Percentiles rank a stretch among this genome's conserved stretches.
phyloP scores from a whole-genome alignment of 805 yeast species.

The Yamadazyma sp. region DNA sequence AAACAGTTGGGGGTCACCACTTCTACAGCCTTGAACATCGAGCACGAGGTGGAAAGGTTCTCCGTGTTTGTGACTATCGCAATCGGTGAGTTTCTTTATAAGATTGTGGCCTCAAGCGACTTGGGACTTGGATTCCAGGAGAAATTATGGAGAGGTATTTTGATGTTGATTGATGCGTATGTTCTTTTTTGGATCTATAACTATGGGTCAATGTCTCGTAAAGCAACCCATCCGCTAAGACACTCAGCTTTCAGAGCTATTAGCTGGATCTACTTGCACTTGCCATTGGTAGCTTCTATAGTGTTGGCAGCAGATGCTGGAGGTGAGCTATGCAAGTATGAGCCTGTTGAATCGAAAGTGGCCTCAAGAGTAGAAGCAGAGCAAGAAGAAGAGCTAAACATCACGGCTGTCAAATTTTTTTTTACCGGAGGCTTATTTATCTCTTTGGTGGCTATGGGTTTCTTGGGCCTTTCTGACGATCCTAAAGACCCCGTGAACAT shows the following conservation, averaged over 20 bases:
- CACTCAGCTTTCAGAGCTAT: slow-evolving; percentile 47
- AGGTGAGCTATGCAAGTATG: slow-evolving; percentile 41
- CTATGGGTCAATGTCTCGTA: slow-evolving; percentile 49
- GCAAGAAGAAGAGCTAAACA: slow-evolving; percentile 29
- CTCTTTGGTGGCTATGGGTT: slow-evolving; percentile 37
- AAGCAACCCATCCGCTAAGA: slow-evolving; percentile 56
- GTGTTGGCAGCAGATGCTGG: slow-evolving; percentile 61
- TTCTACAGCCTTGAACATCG: slow-evolving; percentile 63
- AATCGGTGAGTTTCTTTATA: slow-evolving; percentile 61
- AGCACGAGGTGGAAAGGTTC: slow-evolving; percentile 64
- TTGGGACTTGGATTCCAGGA: slow-evolving; percentile 46
- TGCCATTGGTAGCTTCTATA: slow-evolving; percentile 51
- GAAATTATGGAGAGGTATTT: slow-evolving; percentile 48
- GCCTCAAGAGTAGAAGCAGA: slow-evolving; percentile 6
- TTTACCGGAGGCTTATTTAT: slow-evolving; percentile 56
- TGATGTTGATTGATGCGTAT: slow-evolving; percentile 49
- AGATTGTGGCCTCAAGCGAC: slow-evolving; percentile 49
- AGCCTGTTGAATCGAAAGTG: not conserved
- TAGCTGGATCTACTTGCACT: slow-evolving; percentile 46
- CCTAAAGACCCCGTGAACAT: slow-evolving; percentile 38
- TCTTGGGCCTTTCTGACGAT: slow-evolving; percentile 46
- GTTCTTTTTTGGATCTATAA: slow-evolving; percentile 53
- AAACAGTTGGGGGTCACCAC: slow-evolving; percentile 40
- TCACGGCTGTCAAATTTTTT: slow-evolving; percentile 46
- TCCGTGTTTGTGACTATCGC: slow-evolving; percentile 62